Conservation (phyloP, 2,329 filamentous ascomycete species). For the Arthrocladium fulminans region DNA sequence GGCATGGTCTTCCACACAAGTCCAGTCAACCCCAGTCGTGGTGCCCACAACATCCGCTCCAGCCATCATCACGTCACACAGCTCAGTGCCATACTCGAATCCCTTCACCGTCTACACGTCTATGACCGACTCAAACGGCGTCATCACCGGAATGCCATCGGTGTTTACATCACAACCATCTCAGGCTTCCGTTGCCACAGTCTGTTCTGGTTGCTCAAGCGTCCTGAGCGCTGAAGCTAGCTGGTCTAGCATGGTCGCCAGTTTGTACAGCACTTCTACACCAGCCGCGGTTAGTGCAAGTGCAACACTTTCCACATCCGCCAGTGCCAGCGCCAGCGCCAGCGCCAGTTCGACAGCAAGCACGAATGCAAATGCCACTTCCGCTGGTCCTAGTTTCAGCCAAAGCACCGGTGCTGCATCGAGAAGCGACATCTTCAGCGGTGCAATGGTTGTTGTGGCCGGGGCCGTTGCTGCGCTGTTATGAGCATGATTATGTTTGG, state of each 20-base stretch:
- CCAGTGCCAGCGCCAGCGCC: conserved; percentile 12
- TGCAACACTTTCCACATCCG: conserved; percentile 7
- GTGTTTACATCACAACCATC: conserved; percentile 29
- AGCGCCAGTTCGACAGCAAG: conserved; percentile 22
- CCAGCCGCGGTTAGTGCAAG: conserved; percentile 21
- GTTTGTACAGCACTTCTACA: conserved; percentile 24
- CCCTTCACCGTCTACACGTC: conserved; percentile 37
- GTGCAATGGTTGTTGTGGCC: conserved; percentile 35
- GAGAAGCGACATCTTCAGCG: conserved; percentile 31
- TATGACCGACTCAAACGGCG: conserved; percentile 41
- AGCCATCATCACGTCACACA: neutral
- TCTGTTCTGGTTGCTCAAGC: conserved; percentile 32
- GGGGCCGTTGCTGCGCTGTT: conserved; percentile 17
- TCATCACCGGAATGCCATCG: conserved; percentile 41
- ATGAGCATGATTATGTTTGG: conserved; percentile 5
- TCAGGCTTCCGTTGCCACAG: conserved; percentile 26
- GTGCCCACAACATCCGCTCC: conserved; percentile 5
- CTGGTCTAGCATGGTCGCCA: conserved; percentile 21
- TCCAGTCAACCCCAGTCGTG: conserved; percentile 7
- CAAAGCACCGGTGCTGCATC: conserved; percentile 31
- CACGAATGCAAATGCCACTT: conserved; percentile 8
- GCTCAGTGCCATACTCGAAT: conserved; percentile 31
- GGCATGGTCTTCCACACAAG: neutral
- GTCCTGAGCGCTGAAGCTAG: conserved; percentile 25
- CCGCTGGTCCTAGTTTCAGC: conserved; percentile 19